Evolutionary conservation across 257 asterid species (phyloP).

Genomic region (Solanum megistacrolobum): DNA sequence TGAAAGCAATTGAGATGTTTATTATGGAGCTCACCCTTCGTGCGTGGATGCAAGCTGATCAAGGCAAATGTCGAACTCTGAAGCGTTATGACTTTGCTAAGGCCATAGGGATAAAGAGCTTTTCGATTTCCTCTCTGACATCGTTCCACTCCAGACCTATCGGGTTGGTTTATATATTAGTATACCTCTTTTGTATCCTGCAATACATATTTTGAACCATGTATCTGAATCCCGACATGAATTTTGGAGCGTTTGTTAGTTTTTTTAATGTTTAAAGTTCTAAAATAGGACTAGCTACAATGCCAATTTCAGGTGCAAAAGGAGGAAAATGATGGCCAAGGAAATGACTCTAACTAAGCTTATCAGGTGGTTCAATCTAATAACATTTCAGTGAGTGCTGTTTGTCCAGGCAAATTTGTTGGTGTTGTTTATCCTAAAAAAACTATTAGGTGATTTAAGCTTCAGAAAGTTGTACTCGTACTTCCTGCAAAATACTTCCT

Average conservation of each 20-base stretch:
- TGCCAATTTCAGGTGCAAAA: not conserved
- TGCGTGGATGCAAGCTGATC: constrained; percentile 27
- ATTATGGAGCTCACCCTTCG: constrained; percentile 25
- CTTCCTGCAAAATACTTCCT: not conserved
- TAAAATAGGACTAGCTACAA: not conserved
- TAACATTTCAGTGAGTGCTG: constrained; percentile 6
- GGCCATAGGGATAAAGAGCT: constrained; percentile 18
- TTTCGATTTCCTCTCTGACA: constrained; percentile 11
- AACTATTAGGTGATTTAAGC: not conserved
- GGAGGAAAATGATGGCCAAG: not conserved
- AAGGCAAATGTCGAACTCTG: constrained; percentile 8
- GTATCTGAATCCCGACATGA: not conserved
- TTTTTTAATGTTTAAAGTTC: not conserved
- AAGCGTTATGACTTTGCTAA: constrained; percentile 20
- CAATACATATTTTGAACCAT: not conserved
- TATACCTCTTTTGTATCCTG: not conserved
- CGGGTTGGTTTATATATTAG: constrained; percentile 11
- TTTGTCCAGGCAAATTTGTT: not conserved
- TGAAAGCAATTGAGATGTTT: constrained; percentile 28
- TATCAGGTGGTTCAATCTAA: not conserved
- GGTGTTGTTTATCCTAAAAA: not conserved
- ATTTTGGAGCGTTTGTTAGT: not conserved
- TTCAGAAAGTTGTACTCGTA: not conserved
- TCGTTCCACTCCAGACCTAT: constrained; percentile 6
- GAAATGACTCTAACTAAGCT: not conserved